phyloP scores from a whole-genome alignment of 257 asterid species.

The Jasminum sambac region DNA sequence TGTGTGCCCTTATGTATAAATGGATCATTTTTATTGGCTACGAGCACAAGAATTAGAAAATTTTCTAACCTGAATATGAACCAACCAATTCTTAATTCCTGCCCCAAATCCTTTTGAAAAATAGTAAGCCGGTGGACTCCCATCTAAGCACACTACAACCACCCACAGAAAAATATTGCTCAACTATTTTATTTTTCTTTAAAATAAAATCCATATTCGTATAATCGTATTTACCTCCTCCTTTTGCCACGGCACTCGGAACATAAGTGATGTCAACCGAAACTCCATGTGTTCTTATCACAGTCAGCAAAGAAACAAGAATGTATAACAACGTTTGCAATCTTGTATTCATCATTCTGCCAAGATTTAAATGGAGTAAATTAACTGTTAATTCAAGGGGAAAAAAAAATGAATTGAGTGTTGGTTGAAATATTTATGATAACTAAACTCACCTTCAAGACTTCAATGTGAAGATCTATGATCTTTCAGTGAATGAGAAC shows the following conservation, averaged over 20 bases:
- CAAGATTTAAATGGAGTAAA: neutral
- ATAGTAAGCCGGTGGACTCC: slow-evolving; percentile 65
- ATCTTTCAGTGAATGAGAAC: neutral
- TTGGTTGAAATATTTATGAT: neutral
- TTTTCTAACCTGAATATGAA: slow-evolving; percentile 44
- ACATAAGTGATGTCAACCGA: slow-evolving; percentile 48
- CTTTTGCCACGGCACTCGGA: slow-evolving; percentile 56
- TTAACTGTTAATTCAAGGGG: neutral
- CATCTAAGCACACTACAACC: slow-evolving; percentile 52
- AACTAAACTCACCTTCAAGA: too few relatives aligned
- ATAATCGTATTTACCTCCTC: slow-evolving; percentile 47
- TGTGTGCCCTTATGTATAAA: too few relatives aligned
- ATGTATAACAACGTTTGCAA: slow-evolving; percentile 28
- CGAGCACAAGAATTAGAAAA: too few relatives aligned
- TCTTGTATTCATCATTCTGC: slow-evolving; percentile 34
- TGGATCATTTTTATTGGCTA: too few relatives aligned
- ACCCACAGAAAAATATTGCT: neutral
- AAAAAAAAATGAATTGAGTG: neutral
- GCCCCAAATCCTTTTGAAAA: slow-evolving; percentile 50
- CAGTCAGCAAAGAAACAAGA: slow-evolving; percentile 30
- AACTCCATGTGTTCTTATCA: slow-evolving; percentile 39
- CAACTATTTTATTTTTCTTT: neutral
- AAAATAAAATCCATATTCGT: too few relatives aligned
- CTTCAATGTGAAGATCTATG: slow-evolving; percentile 3
- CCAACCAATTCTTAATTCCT: slow-evolving; percentile 55